These are phyloP conservation scores for Marasmius sp. DNA, from an alignment of 1,284 basidiomycete genomes.

Conservation along the genomic window DNA sequence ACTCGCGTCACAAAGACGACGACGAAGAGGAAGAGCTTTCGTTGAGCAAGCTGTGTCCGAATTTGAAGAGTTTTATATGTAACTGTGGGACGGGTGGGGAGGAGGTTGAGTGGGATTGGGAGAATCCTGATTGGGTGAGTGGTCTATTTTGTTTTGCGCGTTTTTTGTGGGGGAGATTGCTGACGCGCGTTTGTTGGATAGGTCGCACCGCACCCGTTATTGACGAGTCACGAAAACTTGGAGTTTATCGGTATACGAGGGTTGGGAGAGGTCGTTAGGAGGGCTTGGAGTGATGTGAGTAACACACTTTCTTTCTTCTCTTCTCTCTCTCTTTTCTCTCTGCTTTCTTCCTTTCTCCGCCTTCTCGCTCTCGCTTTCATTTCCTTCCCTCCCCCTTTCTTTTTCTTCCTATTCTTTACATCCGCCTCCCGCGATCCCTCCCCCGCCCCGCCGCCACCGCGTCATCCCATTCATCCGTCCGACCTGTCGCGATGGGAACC, in stretches of 20 bases:
- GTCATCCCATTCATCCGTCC: no score
- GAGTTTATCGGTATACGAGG: slow-evolving; percentile 71
- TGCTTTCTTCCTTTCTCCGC: neutral
- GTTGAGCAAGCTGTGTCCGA: slow-evolving; percentile 62
- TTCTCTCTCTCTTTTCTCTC: neutral
- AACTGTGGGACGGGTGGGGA: slow-evolving; percentile 46
- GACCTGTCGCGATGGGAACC: no score
- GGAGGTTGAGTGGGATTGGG: slow-evolving; percentile 79
- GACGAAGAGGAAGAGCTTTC: slow-evolving; percentile 34
- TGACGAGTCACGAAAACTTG: slow-evolving; percentile 60
- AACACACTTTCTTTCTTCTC: slow-evolving; percentile 29
- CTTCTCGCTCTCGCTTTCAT: neutral
- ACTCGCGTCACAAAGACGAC: neutral
- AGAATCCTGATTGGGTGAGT: slow-evolving; percentile 49
- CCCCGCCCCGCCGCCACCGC: no score
- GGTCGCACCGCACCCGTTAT: slow-evolving; percentile 68
- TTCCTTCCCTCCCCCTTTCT: neutral
- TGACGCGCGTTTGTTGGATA: slow-evolving; percentile 40
- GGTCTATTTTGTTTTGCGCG: neutral
- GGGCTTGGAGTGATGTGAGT: slow-evolving; percentile 29
- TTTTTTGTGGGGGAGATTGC: neutral
- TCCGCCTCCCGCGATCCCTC: no score
- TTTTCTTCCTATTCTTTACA: neutral
- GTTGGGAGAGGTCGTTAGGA: slow-evolving; percentile 57
- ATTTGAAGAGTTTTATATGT: slow-evolving; percentile 59